Base-by-base conservation (phyloP, 495 filamentous ascomycete genomes). In the Aspergillus cavernicola region DNA sequence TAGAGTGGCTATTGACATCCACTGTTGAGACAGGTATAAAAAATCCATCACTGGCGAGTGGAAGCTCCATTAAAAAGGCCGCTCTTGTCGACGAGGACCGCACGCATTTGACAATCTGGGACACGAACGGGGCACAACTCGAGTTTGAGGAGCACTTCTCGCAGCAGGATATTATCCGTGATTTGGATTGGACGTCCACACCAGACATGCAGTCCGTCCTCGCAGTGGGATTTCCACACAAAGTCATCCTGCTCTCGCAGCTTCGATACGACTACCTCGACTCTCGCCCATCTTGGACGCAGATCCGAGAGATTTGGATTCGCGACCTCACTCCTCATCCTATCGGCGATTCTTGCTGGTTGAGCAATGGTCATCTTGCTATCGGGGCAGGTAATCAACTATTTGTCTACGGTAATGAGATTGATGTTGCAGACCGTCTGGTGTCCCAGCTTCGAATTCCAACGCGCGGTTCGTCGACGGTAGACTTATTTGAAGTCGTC, bases 111-210 rank as follows among this genome's bases (percentile, higher is more conserved):
- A 93, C 90, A 0, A 95, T 97, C 48, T 97, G 92, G 92, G 91
- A 95, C 64, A 87, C 87, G 5, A 82, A 84, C 57, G 88, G 86
- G 41, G 83, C 83, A 2, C 86, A 89, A 63, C 73, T 97, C 2
- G 92, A 97, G 66, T 90, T 87, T 63, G 77, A 85, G 47, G 81
- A 90, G 51, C 77, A 82, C 37, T 93, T 90, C 58, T 81, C 85
- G 51, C 72, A 77, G 18, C 75, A 84, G 53, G 89, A 95, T 52
- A 79, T 79, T 13, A 92, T 97, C 29, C 79, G 83, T 56, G 92
- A 96, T 62, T 78, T 97, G 7, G 91, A 96, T 62, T 97, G 92
- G 92, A 92, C 92, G 1, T 92, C 88, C 7, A 96, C 92, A 0
- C 90, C 92, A 0, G 90, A 95, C 59, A 83, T 81, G 57, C 92